Evolutionary conservation across 208 protist genomes (phyloP).

Genomic region (Tritrichomonas musculus): DNA sequence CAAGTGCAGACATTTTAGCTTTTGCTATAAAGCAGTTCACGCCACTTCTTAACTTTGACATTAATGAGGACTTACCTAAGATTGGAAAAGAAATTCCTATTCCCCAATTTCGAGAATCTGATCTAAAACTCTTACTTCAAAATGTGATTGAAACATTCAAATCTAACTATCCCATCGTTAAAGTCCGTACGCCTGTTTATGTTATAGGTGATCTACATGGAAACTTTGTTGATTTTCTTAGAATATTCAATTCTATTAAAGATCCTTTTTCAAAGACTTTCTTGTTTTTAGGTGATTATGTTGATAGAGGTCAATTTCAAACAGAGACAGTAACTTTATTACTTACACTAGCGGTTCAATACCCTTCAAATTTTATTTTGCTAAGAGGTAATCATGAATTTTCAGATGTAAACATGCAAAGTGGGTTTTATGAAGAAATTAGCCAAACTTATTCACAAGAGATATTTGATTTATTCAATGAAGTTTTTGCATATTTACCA

Average conservation of each 20-base stretch:
- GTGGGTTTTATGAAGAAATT: slow-evolving; percentile 12
- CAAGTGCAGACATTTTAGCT: no score
- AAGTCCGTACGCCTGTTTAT: neutral
- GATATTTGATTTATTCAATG: neutral
- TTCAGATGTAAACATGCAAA: neutral
- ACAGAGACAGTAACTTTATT: neutral
- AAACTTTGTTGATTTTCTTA: neutral
- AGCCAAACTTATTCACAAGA: slow-evolving; percentile 42
- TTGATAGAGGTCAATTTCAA: neutral
- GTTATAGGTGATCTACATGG: neutral
- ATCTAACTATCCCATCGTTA: neutral
- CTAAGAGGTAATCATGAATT: slow-evolving; percentile 23
- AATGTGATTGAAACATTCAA: neutral
- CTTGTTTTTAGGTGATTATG: slow-evolving; percentile 13
- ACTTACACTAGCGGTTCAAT: neutral
- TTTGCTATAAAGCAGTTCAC: no score
- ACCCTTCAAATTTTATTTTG: neutral
- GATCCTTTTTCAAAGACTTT: neutral
- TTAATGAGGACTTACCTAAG: no score
- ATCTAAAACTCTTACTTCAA: no score
- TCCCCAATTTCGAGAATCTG: no score
- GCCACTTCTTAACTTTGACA: no score
- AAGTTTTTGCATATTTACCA: neutral
- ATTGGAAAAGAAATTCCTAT: no score
- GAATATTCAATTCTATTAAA: neutral